phyloP scores from a whole-genome alignment of 768 basidiomycete genomes.

The Hysterangium stoloniferum region DNA sequence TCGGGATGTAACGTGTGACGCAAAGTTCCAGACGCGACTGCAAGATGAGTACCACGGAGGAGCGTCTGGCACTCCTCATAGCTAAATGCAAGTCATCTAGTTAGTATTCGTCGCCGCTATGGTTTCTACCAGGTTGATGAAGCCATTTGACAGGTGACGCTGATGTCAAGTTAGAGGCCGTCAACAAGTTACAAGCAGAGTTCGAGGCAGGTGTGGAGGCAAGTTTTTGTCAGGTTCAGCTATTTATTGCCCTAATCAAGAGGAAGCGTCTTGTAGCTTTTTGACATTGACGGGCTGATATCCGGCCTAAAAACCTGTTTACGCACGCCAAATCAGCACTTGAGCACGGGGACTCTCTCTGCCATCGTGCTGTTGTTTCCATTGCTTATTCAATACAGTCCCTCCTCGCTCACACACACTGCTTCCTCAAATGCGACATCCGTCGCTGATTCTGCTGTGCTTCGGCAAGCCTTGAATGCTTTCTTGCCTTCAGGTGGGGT shows the following conservation, averaged over 20 bases:
- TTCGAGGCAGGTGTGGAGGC: constrained; percentile 71
- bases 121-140: constrained; percentile 10
- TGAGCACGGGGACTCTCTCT: constrained; percentile 68
- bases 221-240: constrained; percentile 12
- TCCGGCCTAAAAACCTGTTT: constrained; percentile 64
- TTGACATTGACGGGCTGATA: constrained; percentile 66
- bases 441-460: constrained; percentile 43
- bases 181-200: constrained; percentile 67
- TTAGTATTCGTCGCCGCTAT: constrained; percentile 23
- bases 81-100: constrained; percentile 61
- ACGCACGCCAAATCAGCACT: constrained; percentile 73
- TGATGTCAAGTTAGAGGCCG: constrained; percentile 73
- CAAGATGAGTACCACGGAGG: constrained; percentile 2
- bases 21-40: constrained; percentile 2
- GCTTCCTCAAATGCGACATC: constrained; percentile 38
- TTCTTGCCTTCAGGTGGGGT: constrained; percentile 73
- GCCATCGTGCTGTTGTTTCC: constrained; percentile 61
- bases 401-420: constrained; percentile 40
- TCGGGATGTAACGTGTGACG: constrained; percentile 1
- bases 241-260: not conserved
- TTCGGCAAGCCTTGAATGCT: constrained; percentile 60
- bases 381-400: constrained; percentile 38
- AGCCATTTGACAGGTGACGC: constrained; percentile 43
- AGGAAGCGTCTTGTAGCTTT: constrained; percentile 39
- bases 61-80: constrained; percentile 31